Base-by-base conservation (phyloP, 2,329 filamentous ascomycete species). In the Emergomyces orientalis region DNA sequence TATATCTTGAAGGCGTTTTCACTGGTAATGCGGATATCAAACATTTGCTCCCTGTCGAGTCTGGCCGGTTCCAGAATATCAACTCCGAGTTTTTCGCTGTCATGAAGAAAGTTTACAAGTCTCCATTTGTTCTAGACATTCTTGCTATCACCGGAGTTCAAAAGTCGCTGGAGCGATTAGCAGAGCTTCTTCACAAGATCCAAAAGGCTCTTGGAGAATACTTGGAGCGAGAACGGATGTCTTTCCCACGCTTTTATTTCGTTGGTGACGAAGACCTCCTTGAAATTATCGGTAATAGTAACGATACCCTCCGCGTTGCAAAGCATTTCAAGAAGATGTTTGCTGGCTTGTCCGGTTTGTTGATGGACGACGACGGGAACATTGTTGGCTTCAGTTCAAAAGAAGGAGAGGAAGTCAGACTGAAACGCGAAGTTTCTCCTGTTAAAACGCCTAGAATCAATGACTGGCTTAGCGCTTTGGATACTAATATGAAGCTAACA, bases 281-380 rank as follows among this genome's bases (percentile, higher is more conserved):
- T 30, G 94, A 99, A 76, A 99, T 99, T 78, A 99, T 99, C 67
- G 94, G 94, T 73, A 99, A 99, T 76, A 97, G 93, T 78, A 97
- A 97, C 71, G 94, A 99, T 72, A 96, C 93, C 11, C 79, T 94
- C 65, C 91, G 94, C 62, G 95, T 99, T 68, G 91, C 94, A 49
- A 99, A 99, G 75, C 95, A 99, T 79, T 91, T 99, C 81, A 93
- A 96, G 75, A 99, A 99, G 81, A 99, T 99, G 94, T 99, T 99
- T 80, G 94, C 95, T 66, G 94, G 94, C 65, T 82, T 99, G 57
- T 93, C 88, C 4, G 94, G 94, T 3, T 83, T 99, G 43, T 81
- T 92, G 51, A 93, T 97, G 81, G 91, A 96, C 68, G 91, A 97
- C 62, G 90, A 97, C 69, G 86, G 87, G 32, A 86, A 90, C 65